Evolutionary conservation across 441 rosid genomes (phyloP).

Genomic region (Gossypium trilobum): DNA sequence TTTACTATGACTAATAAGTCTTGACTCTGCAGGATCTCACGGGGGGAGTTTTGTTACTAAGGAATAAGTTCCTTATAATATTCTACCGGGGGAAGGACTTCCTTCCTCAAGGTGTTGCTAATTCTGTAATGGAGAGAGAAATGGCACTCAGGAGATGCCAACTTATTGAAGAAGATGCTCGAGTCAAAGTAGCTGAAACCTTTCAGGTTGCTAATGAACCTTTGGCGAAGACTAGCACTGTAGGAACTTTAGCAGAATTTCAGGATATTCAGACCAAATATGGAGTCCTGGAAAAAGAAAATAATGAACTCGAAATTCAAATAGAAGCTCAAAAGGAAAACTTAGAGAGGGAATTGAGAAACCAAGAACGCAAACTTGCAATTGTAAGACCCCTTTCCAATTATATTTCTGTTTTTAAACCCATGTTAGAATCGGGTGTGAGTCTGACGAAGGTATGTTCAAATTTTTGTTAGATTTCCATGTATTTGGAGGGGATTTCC

Average conservation of each 20-base stretch:
- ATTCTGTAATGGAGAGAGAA: constrained; percentile 55
- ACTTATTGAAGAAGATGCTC: constrained; percentile 54
- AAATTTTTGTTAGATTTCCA: too few species aligned
- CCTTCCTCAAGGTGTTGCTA: constrained; percentile 45
- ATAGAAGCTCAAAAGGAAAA: constrained; percentile 48
- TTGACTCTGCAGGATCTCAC: constrained; percentile 50
- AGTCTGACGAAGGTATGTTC: too few species aligned
- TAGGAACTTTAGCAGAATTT: constrained; percentile 68
- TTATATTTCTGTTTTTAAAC: not conserved
- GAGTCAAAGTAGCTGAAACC: constrained; percentile 38
- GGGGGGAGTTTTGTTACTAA: constrained; percentile 66
- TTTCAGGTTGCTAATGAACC: constrained; percentile 32
- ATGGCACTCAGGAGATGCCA: constrained; percentile 45
- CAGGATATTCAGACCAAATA: constrained; percentile 38
- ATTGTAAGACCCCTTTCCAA: constrained; percentile 38
- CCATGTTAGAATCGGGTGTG: not conserved
- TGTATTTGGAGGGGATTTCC: too few species aligned
- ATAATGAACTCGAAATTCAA: constrained; percentile 28
- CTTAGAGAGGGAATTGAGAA: constrained; percentile 44
- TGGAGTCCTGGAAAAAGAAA: constrained; percentile 26
- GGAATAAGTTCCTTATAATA: constrained; percentile 64
- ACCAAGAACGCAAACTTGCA: constrained; percentile 51
- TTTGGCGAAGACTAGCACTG: constrained; percentile 27
- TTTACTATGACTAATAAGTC: constrained; percentile 16
- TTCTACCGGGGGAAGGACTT: constrained; percentile 81